Conservation (phyloP, 2,329 filamentous ascomycete species). For the Parascedosporium putredinis region DNA sequence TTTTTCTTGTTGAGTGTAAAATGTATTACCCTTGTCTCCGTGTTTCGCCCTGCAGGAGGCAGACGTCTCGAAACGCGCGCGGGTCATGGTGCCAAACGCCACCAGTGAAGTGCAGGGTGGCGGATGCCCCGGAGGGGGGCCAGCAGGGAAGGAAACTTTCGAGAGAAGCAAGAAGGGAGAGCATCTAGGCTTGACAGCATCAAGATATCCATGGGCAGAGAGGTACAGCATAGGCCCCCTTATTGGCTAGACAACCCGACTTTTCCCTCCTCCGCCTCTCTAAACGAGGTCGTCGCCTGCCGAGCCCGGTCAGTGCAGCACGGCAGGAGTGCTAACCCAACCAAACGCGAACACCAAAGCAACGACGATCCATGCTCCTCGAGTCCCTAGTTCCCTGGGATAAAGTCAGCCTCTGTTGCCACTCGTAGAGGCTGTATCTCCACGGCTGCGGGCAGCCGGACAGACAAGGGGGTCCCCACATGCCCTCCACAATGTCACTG, state of each 20-base stretch:
- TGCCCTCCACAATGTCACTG: background rate
- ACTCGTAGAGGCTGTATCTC: background rate
- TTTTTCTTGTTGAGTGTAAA: background rate
- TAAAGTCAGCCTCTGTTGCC: background rate
- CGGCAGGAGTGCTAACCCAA: background rate
- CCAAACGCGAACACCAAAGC: conserved; percentile 3
- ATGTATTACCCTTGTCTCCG: background rate
- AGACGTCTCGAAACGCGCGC: background rate
- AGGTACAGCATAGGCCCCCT: too few species aligned
- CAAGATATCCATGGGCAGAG: too few species aligned
- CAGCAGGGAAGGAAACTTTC: background rate
- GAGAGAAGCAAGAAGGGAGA: background rate
- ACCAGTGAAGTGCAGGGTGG: background rate
- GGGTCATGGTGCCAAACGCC: background rate
- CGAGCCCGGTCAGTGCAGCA: background rate
- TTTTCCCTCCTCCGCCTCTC: background rate
- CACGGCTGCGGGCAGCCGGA: background rate
- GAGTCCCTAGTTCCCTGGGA: conserved; percentile 4
- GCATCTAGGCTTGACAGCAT: too few species aligned
- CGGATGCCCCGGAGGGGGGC: too few species aligned
- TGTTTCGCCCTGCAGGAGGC: background rate
- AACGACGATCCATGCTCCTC: conserved; percentile 2
- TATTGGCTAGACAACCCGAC: background rate
- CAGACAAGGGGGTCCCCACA: background rate
- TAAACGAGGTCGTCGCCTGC: background rate